Evolutionary conservation across 257 asterid species (phyloP).

Genomic region (Linderniella brevidens): DNA sequence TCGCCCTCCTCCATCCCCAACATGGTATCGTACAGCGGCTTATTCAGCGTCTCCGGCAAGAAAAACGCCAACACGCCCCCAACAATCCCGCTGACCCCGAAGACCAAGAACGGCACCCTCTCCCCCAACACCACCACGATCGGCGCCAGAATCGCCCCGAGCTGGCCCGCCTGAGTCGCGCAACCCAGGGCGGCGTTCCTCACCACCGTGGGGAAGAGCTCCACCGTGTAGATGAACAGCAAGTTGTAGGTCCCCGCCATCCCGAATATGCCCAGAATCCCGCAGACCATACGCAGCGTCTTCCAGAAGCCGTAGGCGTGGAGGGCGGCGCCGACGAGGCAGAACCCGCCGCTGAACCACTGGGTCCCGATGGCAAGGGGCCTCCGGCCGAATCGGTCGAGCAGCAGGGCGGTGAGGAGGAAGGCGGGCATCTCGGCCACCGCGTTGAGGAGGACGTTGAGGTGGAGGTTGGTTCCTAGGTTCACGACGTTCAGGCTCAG

Average conservation of each 20-base stretch:
- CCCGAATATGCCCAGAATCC: constrained; percentile 68
- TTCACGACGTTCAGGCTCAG: constrained; percentile 64
- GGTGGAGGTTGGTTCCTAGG: constrained; percentile 66
- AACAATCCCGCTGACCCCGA: constrained; percentile 47
- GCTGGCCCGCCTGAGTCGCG: constrained; percentile 72
- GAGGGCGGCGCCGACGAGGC: constrained; percentile 33
- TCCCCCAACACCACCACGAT: constrained; percentile 62
- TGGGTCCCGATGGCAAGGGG: constrained; percentile 66
- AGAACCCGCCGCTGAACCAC: constrained; percentile 57
- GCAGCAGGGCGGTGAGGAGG: constrained; percentile 37
- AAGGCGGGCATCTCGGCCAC: constrained; percentile 81
- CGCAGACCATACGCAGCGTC: constrained; percentile 30
- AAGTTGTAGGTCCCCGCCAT: constrained; percentile 83
- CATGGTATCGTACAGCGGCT: constrained; percentile 69
- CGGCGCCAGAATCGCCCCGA: constrained; percentile 79
- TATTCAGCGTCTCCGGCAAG: constrained; percentile 67
- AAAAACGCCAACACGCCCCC: constrained; percentile 51
- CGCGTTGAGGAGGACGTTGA: constrained; percentile 53
- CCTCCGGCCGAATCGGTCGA: constrained; percentile 49
- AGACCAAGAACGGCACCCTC: constrained; percentile 43
- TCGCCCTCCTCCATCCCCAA: constrained; percentile 63
- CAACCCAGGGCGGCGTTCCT: constrained; percentile 81
- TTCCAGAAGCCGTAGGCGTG: constrained; percentile 20
- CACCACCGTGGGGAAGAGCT: constrained; percentile 78
- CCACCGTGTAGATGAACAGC: constrained; percentile 55